A percentile compares a stretch with the other conserved stretches of the same genome.
These are phyloP conservation scores for Aspergillus sp. DNA, from an alignment of 2,329 filamentous ascomycete genomes.

Conservation along the genomic window DNA sequence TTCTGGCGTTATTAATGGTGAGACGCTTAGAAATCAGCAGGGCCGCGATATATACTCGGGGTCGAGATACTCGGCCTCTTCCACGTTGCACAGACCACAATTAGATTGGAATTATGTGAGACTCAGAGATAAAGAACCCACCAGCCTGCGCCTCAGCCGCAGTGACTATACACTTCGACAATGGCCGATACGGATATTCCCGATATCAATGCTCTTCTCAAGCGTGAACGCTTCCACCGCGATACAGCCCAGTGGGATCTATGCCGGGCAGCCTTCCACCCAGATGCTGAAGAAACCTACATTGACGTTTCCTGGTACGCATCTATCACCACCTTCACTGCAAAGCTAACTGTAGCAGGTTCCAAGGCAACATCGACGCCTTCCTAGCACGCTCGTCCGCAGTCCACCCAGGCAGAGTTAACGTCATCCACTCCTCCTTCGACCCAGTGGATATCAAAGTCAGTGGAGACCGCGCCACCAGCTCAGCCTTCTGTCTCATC, in stretches of 20 bases:
- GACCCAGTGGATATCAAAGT: not conserved
- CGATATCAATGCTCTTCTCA: not conserved
- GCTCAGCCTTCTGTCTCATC: not conserved
- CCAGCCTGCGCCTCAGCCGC: too few species aligned
- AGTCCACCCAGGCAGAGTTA: not conserved
- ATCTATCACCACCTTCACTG: too few species aligned
- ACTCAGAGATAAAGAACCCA: too few species aligned
- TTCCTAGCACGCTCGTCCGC: not conserved
- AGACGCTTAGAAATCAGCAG: too few species aligned
- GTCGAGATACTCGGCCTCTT: too few species aligned
- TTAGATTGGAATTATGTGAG: too few species aligned
- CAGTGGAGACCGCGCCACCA: not conserved
- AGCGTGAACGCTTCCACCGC: not conserved
- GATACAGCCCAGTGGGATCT: not conserved
- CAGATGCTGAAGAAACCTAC: not conserved
- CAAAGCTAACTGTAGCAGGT: not conserved
- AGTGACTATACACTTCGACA: not conserved
- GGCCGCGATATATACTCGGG: too few species aligned
- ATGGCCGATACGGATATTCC: not conserved
- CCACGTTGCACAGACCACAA: too few species aligned
- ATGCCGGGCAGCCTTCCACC: not conserved
- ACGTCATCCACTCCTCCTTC: not conserved
- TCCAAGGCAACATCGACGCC: not conserved
- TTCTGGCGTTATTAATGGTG: too few species aligned
- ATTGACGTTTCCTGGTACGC: not conserved